Conservation (phyloP, 2,329 filamentous ascomycete genomes). For the Escovopsis sp. region DNA sequence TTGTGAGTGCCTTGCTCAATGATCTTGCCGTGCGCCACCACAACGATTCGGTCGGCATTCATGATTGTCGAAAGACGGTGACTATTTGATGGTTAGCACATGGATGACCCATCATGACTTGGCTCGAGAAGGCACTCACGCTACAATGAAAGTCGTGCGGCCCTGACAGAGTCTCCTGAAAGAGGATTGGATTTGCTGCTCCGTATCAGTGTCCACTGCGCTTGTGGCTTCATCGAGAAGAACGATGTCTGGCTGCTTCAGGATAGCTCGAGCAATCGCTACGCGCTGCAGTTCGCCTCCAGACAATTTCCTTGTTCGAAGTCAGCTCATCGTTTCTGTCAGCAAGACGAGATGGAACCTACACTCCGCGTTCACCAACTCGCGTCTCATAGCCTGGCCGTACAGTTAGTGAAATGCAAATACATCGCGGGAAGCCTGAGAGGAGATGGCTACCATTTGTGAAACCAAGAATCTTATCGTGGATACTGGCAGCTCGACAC, state of each 20-base stretch:
- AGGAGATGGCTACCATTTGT: conserved; percentile 25
- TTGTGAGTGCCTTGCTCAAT: conserved; percentile 50
- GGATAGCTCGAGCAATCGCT: conserved; percentile 54
- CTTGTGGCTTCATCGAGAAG: conserved; percentile 70
- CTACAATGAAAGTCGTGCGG: conserved; percentile 53
- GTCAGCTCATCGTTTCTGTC: conserved; percentile 9
- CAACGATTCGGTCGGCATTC: conserved; percentile 53
- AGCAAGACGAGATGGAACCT: conserved; percentile 9
- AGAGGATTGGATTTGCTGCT: conserved; percentile 51
- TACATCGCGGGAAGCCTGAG: not conserved
- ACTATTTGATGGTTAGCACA: conserved; percentile 18
- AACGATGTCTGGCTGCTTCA: conserved; percentile 62
- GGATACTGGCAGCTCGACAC: conserved; percentile 40
- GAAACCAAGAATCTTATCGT: conserved; percentile 42
- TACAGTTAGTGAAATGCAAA: conserved; percentile 4
- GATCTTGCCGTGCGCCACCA: conserved; percentile 46
- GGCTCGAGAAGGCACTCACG: conserved; percentile 24
- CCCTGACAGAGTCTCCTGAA: conserved; percentile 42
- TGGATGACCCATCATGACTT: not conserved
- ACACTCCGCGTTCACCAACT: conserved; percentile 37
- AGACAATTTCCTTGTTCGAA: conserved; percentile 37
- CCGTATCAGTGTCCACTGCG: conserved; percentile 57
- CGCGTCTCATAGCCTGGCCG: conserved; percentile 31
- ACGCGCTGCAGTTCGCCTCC: conserved; percentile 53
- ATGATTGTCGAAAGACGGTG: conserved; percentile 59